phyloP scores from a whole-genome alignment of 1,284 basidiomycete species.

The Fistulina hepatica region DNA sequence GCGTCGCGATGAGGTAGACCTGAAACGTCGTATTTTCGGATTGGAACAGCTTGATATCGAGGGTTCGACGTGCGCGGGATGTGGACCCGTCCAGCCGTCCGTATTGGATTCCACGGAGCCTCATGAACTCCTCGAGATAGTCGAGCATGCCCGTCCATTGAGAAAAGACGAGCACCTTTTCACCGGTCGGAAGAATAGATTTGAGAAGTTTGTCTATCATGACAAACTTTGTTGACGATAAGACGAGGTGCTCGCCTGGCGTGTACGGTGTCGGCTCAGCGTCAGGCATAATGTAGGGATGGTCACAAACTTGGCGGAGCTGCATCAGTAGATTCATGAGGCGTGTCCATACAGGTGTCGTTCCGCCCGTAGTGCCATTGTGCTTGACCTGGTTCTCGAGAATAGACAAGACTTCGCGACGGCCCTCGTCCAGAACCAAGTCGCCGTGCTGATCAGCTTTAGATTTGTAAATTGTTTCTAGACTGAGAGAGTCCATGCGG shows the following conservation, averaged over 20 bases:
- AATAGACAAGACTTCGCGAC: conserved; percentile 30
- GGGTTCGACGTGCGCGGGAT: conserved; percentile 36
- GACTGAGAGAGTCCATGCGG: conserved; percentile 35
- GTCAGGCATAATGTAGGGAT: conserved; percentile 43
- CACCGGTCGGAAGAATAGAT: conserved; percentile 67
- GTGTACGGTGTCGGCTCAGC: conserved; percentile 40
- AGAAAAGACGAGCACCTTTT: conserved; percentile 74
- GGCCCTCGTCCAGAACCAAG: conserved; percentile 23
- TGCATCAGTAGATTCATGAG: conserved; percentile 53
- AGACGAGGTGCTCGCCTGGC: conserved; percentile 46
- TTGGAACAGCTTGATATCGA: conserved; percentile 46
- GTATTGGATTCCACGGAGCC: conserved; percentile 58
- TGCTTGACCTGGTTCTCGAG: conserved; percentile 25
- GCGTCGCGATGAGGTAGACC: conserved; percentile 75
- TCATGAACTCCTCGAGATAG: conserved; percentile 76
- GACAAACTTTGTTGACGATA: conserved; percentile 60
- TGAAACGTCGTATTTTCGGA: conserved; percentile 23
- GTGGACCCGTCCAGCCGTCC: conserved; percentile 69
- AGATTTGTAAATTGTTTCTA: conserved; percentile 32
- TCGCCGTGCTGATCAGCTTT: conserved; percentile 25
- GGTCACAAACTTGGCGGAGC: conserved; percentile 45
- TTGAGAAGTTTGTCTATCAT: conserved; percentile 71
- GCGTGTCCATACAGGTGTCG: conserved; percentile 36
- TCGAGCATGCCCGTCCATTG: conserved; percentile 62
- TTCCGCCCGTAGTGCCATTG: not conserved